Evolutionary conservation across 1,284 basidiomycete genomes (phyloP), one percentile per base, ranked within the genome.

Genomic region (Fomes fomentarius): DNA sequence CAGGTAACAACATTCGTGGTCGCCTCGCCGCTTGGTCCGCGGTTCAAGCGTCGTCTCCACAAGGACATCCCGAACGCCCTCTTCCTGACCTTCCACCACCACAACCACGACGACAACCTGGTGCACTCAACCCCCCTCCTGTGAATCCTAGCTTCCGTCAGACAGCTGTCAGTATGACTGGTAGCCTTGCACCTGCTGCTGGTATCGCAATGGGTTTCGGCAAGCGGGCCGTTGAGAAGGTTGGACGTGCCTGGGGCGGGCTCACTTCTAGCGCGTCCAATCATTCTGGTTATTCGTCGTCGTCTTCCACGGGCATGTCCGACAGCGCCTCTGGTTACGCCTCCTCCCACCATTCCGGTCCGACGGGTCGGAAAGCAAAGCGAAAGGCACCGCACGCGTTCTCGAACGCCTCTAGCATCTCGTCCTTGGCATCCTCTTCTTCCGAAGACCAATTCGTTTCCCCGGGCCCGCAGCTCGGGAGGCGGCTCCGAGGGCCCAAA

Each of bases 181-280:
- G 77, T 47, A 80, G 83, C 34, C 74, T 89, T 51, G 83, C 82
- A 2, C 85, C 86, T 31, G 85, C 85, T 25, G 84, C 85, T 22
- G 86, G 85, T 9, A 74, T 87, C n/a, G 89, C 87, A 1, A 65
- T 74, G 49, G 74, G 74, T 7, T 68, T 77, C 43, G 75, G 74
- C 17, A 86, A 84, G 62, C 81, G 85, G 57, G 88, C 89, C 3
- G 87, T 87, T 4, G 87, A 90, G 71, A 86, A 82, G 67, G 83
- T 91, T 72, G 60, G 59, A 4, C 61, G 60, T 47, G 61, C 60
- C 30, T 61, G 57, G 62, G 62, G 59, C 25, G 61, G 57, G 2
- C 57, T 80, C 47, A 72, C 74, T 54, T 75, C 80, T 5, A 74
- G 74, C 47, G 72, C 77, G 19, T 66, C 61, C 30, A 64, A 67